These are phyloP conservation scores for Carpinus fangiana DNA, from an alignment of 306 rosid species.

Conservation along the genomic window DNA sequence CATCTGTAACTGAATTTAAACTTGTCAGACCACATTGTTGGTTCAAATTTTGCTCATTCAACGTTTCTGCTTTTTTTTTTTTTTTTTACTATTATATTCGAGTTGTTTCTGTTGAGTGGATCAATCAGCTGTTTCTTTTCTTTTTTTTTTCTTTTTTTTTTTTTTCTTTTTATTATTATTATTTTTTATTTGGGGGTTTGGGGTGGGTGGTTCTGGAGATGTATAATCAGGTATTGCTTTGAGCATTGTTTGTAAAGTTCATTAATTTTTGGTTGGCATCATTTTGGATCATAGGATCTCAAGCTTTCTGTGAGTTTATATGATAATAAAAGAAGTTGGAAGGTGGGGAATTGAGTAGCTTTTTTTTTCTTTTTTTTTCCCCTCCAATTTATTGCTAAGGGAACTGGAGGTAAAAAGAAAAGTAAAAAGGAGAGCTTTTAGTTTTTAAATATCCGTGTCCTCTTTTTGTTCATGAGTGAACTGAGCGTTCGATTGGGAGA, in stretches of 20 bases:
- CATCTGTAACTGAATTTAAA: not conserved
- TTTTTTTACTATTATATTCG: not conserved
- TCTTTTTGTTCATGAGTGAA: not conserved
- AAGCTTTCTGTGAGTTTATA: not conserved
- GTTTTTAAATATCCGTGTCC: not conserved
- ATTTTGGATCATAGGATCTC: not conserved
- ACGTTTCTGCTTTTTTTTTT: constrained; percentile 20
- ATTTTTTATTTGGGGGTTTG: not conserved
- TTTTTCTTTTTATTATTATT: not conserved
- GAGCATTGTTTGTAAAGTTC: not conserved
- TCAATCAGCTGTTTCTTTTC: constrained; percentile 3
- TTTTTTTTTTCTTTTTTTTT: not conserved
- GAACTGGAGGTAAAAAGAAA: not conserved
- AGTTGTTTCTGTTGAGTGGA: constrained; percentile 5
- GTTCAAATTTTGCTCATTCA: constrained; percentile 22
- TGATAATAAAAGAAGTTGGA: not conserved
- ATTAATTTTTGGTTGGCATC: not conserved
- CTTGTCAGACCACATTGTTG: constrained; percentile 7
- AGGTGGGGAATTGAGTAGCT: not conserved
- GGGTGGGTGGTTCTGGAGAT: not conserved
- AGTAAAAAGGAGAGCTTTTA: not conserved
- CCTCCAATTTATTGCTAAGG: not conserved
- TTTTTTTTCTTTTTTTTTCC: not conserved
- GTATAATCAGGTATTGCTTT: not conserved
- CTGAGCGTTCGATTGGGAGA: no score